phyloP scores from a whole-genome alignment of 768 basidiomycete genomes.

The Termitomyces sp. region DNA sequence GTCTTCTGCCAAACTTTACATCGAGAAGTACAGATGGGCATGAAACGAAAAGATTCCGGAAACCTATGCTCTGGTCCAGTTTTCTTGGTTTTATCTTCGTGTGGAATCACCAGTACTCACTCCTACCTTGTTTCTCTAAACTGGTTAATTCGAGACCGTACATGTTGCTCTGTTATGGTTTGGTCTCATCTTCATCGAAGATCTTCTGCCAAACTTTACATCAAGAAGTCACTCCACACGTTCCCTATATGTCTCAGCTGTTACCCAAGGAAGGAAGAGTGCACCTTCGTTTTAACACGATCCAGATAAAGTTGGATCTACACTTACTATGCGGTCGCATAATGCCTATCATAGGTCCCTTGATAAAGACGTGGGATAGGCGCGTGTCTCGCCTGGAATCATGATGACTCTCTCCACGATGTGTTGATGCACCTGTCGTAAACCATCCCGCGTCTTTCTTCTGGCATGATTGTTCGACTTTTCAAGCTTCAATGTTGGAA shows the following conservation, averaged over 20 bases:
- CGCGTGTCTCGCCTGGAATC: neutral
- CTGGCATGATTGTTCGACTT: neutral
- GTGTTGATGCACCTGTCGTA: neutral
- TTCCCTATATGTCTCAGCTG: neutral
- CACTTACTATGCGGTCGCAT: neutral
- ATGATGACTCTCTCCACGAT: neutral
- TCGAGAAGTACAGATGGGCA: neutral
- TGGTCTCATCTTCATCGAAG: too few species aligned
- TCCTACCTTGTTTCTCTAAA: too few species aligned
- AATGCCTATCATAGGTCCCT: neutral
- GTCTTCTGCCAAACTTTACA: neutral
- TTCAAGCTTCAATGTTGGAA: neutral
- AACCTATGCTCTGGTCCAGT: too few species aligned
- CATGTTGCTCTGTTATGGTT: too few species aligned
- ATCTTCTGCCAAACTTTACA: neutral
- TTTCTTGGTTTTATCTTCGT: too few species aligned
- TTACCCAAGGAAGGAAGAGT: neutral
- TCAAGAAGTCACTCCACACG: neutral
- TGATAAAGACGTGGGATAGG: neutral
- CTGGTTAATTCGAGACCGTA: too few species aligned
- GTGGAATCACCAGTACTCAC: too few species aligned
- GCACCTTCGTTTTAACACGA: neutral
- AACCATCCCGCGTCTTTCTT: neutral
- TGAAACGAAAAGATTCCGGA: too few species aligned
- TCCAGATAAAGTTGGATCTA: neutral